A percentile compares a stretch with the other conserved stretches of the same genome.
Evolutionary conservation across 2,329 filamentous ascomycete genomes (phyloP).

Genomic region (Neofusicoccum laricinum): DNA sequence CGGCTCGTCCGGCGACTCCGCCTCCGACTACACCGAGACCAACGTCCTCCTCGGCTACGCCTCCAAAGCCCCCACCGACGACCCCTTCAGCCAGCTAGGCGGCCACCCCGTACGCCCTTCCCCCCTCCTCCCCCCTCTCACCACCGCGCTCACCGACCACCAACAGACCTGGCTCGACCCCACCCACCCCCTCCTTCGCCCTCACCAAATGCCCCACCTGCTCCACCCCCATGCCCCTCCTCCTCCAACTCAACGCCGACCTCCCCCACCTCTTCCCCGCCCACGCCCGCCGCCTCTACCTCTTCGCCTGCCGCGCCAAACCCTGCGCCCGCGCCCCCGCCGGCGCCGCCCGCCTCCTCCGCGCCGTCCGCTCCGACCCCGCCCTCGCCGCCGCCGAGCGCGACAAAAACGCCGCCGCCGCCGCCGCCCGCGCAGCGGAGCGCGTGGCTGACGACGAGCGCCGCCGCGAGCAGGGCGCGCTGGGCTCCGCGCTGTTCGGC

Average conservation of each 20-base stretch:
- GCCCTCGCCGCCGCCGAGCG: constrained; percentile 21
- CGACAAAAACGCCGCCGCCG: no score
- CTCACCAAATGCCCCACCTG: constrained; percentile 86
- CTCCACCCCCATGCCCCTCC: constrained; percentile 75
- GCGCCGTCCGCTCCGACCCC: constrained; percentile 59
- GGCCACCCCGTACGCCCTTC: constrained; percentile 69
- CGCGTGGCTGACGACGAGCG: constrained; percentile 28
- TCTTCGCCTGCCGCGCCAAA: constrained; percentile 77
- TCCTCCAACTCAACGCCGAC: constrained; percentile 89
- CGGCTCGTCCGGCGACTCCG: constrained; percentile 71
- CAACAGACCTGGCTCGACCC: constrained; percentile 74
- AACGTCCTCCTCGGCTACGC: constrained; percentile 89
- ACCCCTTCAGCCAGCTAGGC: constrained; percentile 83
- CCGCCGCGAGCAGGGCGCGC: constrained; percentile 21
- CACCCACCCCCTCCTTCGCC: constrained; percentile 68
- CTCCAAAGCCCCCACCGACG: constrained; percentile 72
- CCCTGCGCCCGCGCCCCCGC: constrained; percentile 71
- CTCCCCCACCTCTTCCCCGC: constrained; percentile 81
- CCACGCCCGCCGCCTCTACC: constrained; percentile 83
- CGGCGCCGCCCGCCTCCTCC: constrained; percentile 74
- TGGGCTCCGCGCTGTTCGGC: constrained; percentile 71
- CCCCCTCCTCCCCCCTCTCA: background rate
- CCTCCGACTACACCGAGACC: constrained; percentile 68
- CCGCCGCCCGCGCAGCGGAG: constrained; percentile 22
- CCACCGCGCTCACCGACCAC: background rate